Evolutionary conservation across 345 rosid genomes (phyloP).

Genomic region (Bretschneidera sinensis): DNA sequence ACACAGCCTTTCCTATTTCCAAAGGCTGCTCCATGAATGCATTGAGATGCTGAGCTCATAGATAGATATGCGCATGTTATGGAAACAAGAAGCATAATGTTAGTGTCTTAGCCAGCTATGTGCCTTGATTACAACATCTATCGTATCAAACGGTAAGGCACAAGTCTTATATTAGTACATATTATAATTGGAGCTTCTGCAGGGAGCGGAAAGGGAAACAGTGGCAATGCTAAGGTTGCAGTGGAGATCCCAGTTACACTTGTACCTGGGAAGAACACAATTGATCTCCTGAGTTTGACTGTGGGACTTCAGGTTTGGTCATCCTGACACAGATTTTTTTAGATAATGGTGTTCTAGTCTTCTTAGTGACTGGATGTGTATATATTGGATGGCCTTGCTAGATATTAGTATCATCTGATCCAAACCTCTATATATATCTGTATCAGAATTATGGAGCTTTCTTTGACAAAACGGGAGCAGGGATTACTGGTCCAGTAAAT

Average conservation of each 20-base stretch:
- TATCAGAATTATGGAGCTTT: conserved; percentile 90
- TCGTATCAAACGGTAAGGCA: no score
- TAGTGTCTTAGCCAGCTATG: no score
- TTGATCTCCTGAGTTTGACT: conserved; percentile 83
- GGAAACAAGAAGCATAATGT: no score
- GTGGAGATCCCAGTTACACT: conserved; percentile 63
- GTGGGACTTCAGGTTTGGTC: conserved; percentile 87
- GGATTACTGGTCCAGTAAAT: conserved; percentile 86
- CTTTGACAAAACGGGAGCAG: conserved; percentile 70
- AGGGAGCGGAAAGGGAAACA: conserved; percentile 66
- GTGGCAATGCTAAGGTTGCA: conserved; percentile 45
- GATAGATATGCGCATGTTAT: no score
- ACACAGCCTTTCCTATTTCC: no score
- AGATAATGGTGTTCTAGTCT: background rate
- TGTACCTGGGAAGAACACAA: conserved; percentile 61
- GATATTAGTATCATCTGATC: conserved; percentile 4
- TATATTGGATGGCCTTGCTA: background rate
- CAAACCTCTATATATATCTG: background rate
- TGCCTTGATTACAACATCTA: no score
- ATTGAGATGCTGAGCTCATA: no score
- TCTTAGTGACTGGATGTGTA: no score
- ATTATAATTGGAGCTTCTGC: conserved; percentile 7
- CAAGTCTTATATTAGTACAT: conserved; percentile 5
- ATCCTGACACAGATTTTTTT: conserved; percentile 9
- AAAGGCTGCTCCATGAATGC: no score